phyloP scores from a whole-genome alignment of 2,329 filamentous ascomycete genomes.

The Plenodomus lindquistii region DNA sequence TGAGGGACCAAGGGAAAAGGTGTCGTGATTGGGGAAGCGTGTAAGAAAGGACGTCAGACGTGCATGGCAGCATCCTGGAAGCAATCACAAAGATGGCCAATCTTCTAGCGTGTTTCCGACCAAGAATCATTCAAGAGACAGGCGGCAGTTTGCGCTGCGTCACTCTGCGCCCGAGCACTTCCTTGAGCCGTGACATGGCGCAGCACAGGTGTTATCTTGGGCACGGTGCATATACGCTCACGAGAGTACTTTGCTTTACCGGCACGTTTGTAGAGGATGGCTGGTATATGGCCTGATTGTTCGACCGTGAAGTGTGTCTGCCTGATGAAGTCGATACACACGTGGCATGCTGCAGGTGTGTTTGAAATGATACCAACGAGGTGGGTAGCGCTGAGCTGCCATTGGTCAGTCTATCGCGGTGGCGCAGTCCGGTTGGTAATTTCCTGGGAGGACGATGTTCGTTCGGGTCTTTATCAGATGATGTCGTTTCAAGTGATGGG shows the following conservation, averaged over 20 bases:
- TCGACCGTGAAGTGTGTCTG: background rate
- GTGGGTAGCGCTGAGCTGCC: constrained; percentile 39
- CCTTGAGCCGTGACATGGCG: constrained; percentile 1
- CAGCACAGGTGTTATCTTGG: background rate
- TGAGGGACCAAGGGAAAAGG: background rate
- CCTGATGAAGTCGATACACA: constrained; percentile 22
- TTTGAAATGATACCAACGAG: constrained; percentile 26
- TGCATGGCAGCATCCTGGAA: background rate
- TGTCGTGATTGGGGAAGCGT: background rate
- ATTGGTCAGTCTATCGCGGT: constrained; percentile 14
- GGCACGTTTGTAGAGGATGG: background rate
- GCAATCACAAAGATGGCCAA: constrained; percentile 3
- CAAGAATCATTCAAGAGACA: background rate
- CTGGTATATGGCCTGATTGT: background rate
- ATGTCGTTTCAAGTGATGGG: background rate
- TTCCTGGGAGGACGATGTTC: constrained; percentile 1
- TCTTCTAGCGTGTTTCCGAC: constrained; percentile 16
- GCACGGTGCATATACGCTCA: background rate
- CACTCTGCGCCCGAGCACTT: constrained; percentile 3
- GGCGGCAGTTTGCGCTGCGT: background rate
- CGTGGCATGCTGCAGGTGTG: constrained; percentile 37
- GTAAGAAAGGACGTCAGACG: background rate
- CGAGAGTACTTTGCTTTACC: background rate
- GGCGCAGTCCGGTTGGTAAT: background rate
- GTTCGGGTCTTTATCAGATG: background rate